These are phyloP conservation scores for Leccinum subgranulosum DNA, from an alignment of 768 basidiomycete species.

Conservation along the genomic window DNA sequence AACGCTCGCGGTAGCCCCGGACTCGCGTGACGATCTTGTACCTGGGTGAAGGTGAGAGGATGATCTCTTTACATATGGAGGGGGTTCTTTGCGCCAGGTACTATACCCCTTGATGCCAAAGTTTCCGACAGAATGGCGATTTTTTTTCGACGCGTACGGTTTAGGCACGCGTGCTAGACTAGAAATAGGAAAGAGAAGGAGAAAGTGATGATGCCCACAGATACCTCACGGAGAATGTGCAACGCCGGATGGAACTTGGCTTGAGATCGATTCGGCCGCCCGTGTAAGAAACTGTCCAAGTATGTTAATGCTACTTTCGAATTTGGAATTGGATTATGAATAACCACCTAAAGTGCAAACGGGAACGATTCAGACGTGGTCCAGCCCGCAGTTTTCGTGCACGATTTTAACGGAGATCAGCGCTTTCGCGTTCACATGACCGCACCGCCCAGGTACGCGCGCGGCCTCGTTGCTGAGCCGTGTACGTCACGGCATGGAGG, in stretches of 20 bases:
- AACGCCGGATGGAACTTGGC: background rate
- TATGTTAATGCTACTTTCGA: background rate
- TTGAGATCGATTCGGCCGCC: slow-evolving; percentile 2
- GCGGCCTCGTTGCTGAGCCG: slow-evolving; percentile 1
- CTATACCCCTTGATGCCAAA: background rate
- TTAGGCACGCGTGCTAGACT: background rate
- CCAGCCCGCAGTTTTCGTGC: background rate
- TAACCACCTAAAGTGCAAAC: background rate
- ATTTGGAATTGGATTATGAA: slow-evolving; percentile 10
- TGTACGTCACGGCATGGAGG: slow-evolving; percentile 11
- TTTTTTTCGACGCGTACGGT: background rate
- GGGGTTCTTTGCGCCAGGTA: background rate
- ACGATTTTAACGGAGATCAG: background rate
- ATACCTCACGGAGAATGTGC: background rate
- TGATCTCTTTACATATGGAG: slow-evolving; percentile 2
- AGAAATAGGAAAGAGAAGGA: background rate
- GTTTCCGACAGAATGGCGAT: slow-evolving; percentile 16
- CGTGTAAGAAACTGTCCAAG: slow-evolving; percentile 10
- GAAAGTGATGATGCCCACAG: background rate
- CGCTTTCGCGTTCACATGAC: background rate
- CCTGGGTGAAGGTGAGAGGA: slow-evolving; percentile 1
- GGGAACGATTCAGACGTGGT: background rate
- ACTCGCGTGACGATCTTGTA: slow-evolving; percentile 10
- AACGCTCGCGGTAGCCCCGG: background rate
- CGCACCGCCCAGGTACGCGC: slow-evolving; percentile 10